Base-by-base conservation (phyloP, 371 early-diverging fungal species). In the Funneliformis caledonium region DNA sequence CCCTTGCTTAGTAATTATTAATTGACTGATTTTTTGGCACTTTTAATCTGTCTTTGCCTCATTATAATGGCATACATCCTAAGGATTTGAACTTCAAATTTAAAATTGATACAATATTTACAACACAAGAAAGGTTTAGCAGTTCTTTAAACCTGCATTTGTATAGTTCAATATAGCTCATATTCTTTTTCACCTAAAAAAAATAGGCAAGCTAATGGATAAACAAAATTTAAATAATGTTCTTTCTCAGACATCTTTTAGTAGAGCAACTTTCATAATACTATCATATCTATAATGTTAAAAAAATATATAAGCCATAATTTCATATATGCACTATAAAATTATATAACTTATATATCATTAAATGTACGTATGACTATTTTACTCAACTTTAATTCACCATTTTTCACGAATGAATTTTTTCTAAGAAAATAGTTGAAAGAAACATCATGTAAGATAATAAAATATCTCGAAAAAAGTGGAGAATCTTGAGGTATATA, bases 171-270 rank as follows among this genome's bases (percentile, higher is more conserved):
- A 61, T 81, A 16, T 19, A 81, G 75, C 31, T 81, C 76, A 74
- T 81, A 81, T 81, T 81, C 81, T 70, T 81, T 81, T 61, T 65
- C 56, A 65, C 59, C 59, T 67, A 7, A 33, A 26, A 47, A 72
- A 33, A 81, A 81, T 75, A 64, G 60, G 64, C 75, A 75, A 76
- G 65, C 45, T 56, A 81, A 74, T 65, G 81, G 81, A 75, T 81
- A 68, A 43, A 81, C 31, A 52, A 74, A 81, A n/a, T 64, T 62
- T 45, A 47, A 19, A 74, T 67, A 75, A 62, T 81, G 67, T 76
- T 73, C 75, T 26, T 81, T 68, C 48, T 81, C 75, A 22, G 81
- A 81, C 33, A 75, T 12, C 52, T n/a, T 81, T 81, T 67, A 42
- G 31, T 48, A 76, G 75, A 42, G 67, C 76, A 81, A 81, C 56